A percentile compares a stretch with the other conserved stretches of the same genome.
These are phyloP conservation scores for Pittosporum tobira DNA, from an alignment of 129 eudicot species.

Conservation along the genomic window DNA sequence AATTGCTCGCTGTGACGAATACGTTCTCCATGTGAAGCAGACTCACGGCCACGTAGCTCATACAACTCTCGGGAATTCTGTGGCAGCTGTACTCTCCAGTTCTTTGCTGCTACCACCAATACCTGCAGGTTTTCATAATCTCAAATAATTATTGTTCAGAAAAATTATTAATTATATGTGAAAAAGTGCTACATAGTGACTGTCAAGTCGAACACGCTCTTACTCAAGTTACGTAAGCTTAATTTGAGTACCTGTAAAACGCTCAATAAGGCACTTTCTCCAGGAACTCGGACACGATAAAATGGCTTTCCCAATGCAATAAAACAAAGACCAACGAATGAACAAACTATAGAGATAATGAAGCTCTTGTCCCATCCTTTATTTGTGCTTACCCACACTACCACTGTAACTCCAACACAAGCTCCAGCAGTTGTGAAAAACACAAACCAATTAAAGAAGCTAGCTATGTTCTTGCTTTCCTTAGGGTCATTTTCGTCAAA, in stretches of 20 bases:
- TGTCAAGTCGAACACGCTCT: neutral
- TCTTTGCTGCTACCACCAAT: neutral
- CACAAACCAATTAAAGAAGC: conserved; percentile 13
- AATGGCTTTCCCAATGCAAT: conserved; percentile 10
- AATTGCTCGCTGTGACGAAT: conserved; percentile 6
- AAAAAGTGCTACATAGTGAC: neutral
- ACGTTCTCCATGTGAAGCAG: neutral
- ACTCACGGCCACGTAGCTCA: neutral
- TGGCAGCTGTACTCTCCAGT: neutral
- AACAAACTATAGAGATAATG: neutral
- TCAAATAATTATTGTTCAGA: neutral
- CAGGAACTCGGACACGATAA: conserved; percentile 9
- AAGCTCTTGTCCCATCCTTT: conserved; percentile 14
- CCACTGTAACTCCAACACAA: conserved; percentile 16
- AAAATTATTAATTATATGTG: neutral
- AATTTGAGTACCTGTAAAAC: conserved; percentile 2
- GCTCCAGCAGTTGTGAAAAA: conserved; percentile 7
- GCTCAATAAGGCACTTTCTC: conserved; percentile 1
- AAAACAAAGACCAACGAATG: neutral
- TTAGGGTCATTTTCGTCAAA: conserved; percentile 17
- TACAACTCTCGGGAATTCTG: neutral
- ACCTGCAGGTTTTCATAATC: neutral
- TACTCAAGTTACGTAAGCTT: neutral
- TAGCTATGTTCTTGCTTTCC: conserved; percentile 13
- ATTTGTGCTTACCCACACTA: conserved; percentile 14